Base-by-base conservation (phyloP, 139 green algal species). In the Nannochloris sp. region DNA sequence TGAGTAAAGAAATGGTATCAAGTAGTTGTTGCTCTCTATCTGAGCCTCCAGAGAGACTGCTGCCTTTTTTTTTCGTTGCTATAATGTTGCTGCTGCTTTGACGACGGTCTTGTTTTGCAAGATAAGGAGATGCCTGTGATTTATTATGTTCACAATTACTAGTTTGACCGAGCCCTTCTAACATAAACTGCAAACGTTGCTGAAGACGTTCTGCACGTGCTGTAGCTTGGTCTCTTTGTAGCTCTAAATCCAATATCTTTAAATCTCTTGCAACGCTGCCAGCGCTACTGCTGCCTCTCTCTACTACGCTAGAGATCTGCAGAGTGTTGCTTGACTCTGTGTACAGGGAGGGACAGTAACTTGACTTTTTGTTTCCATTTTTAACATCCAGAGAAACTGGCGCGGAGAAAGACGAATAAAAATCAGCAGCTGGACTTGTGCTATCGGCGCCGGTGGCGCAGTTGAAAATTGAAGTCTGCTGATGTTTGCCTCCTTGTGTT, bases 11-110 rank as follows among this genome's bases (percentile, higher is more conserved):
- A 4, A 90, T 70, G 1, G 78, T 89, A 34, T 64, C 74, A 69
- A 89, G 29, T 35, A 92, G 74, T 79, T 90, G 80, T 37, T 71
- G 67, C 74, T 90, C 81, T 13, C 77, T 69, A 1, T 30, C 72
- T 25, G n/a, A n/a, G n/a, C n/a, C n/a, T n/a, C n/a, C n/a, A n/a
- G n/a, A n/a, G n/a, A n/a, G n/a, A 36, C 42, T 27, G 53, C 39
- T 23, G 37, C 15, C 34, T 24, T 23, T 24, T 30, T 27, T 59
- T 29, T 29, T 27, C 48, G 48, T 29, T 8, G 48, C 9, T 9
- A 27, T 29, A 9, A 29, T 29, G 33, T 27, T 9, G 9, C 48
- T 29, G 42, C 42, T 19, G 19, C 42, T 51, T 19, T 19, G 42
- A n/a, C n/a, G n/a, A n/a, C n/a, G n/a, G n/a, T n/a, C n/a, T n/a